A percentile compares a stretch with the other conserved stretches of the same genome.
These are phyloP conservation scores for Aureobasidium namibiae DNA, from an alignment of 2,329 filamentous ascomycete species.

Conservation along the genomic window DNA sequence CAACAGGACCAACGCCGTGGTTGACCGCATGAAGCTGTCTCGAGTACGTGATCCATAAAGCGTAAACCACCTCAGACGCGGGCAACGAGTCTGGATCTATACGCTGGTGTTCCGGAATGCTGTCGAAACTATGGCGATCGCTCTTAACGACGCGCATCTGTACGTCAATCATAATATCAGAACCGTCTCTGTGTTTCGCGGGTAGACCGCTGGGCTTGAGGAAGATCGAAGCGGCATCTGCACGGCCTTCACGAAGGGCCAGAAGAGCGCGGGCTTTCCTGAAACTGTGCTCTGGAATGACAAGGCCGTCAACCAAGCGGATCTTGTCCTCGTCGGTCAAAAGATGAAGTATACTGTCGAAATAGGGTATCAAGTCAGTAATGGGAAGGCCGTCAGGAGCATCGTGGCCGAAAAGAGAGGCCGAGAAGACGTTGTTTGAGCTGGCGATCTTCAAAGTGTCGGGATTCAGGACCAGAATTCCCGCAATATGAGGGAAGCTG, in stretches of 20 bases:
- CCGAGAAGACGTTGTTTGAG: conserved; percentile 90
- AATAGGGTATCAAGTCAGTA: conserved; percentile 73
- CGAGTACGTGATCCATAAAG: conserved; percentile 95
- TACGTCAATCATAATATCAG: conserved; percentile 86
- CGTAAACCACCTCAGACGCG: conserved; percentile 76
- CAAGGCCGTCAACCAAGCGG: conserved; percentile 80
- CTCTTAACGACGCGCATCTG: conserved; percentile 96
- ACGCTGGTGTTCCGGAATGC: conserved; percentile 51
- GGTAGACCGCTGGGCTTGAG: conserved; percentile 75
- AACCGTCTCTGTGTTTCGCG: conserved; percentile 82
- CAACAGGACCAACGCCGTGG: conserved; percentile 52
- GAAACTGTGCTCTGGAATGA: conserved; percentile 94
- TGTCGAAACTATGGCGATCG: conserved; percentile 57
- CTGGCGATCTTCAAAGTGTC: conserved; percentile 72
- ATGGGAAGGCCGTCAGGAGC: conserved; percentile 74
- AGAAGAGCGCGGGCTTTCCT: conserved; percentile 78
- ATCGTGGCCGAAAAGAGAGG: conserved; percentile 82
- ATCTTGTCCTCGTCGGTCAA: conserved; percentile 82
- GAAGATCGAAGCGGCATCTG: conserved; percentile 69
- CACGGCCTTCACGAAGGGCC: conserved; percentile 71
- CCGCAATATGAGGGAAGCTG: conserved; percentile 94
- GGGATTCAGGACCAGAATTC: conserved; percentile 87
- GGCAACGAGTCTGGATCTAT: conserved; percentile 37
- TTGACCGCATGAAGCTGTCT: conserved; percentile 76
- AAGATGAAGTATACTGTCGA: conserved; percentile 73